Evolutionary conservation across 768 basidiomycete genomes (phyloP), one percentile per base, ranked within the genome.

Genomic region (Pleurotus sapidus): DNA sequence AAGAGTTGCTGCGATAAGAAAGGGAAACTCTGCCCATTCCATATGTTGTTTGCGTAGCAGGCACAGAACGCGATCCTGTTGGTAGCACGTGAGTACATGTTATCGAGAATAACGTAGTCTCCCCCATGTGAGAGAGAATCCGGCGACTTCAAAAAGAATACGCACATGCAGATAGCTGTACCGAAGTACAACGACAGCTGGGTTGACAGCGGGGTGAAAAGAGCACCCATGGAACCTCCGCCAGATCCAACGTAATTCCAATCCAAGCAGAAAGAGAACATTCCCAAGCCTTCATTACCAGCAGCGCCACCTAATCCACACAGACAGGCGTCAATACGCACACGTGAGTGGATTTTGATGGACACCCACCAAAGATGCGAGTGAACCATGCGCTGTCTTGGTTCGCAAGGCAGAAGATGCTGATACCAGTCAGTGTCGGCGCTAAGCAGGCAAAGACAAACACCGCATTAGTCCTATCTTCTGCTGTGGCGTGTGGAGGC

Each of bases 261-360:
- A 63, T 88, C 86, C 12, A 87, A 69, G 60, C 75, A 84, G 40
- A 86, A 65, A 1, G 84, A 77, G 45, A 87, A 78, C 51, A 81
- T 68, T 9, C 84, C 86, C 42, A 87, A 75, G 5, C 85, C 84
- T 66, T 86, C 84, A 55, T 87, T 85, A 55, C 77, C 84, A 30
- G 81, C 78, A 39, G 77, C 82, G 40, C 85, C 85, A 51, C 75
- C 75, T 76, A 25, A 6, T 23, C 27, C 3, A 24, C 24, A 20
- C 49, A 34, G 37, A 11, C 45, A 18, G 25, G 20, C 39, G 18
- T 55, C 5, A 46, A 30, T 9, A 30, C 8, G 8, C 8, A 30
- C 30, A 8, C 30, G 30, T 30, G 30, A 3, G 8, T 11, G 6
- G 7, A 8, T 30, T 8, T 11, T 9, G 8, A 11, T 11, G 3